phyloP scores from a whole-genome alignment of 345 rosid genomes.

The Salix viminalis region DNA sequence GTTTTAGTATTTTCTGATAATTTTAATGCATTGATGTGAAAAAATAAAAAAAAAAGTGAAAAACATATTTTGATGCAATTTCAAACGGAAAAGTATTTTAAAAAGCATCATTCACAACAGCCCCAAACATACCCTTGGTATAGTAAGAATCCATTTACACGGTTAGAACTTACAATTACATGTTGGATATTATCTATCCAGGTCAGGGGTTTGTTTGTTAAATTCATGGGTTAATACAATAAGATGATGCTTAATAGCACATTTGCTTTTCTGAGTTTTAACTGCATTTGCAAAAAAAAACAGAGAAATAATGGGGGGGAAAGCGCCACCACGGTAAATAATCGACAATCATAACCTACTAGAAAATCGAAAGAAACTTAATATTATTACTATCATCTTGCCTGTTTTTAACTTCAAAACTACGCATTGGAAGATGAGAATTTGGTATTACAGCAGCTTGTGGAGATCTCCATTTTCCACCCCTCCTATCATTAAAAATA shows the following conservation, averaged over 20 bases:
- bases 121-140: too few relatives aligned
- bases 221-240: not conserved
- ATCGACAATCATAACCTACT: too few relatives aligned
- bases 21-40: too few relatives aligned
- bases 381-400: conserved; percentile 1
- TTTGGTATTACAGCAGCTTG: conserved; percentile 60
- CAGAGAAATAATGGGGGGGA: too few relatives aligned
- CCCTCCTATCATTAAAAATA: conserved; percentile 31
- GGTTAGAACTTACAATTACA: not conserved
- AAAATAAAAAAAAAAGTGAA: too few relatives aligned
- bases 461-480: conserved; percentile 47
- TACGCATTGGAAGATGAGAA: conserved; percentile 76
- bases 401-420: conserved; percentile 71
- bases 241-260: not conserved
- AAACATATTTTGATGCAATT: too few relatives aligned
- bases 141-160: not conserved
- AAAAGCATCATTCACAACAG: too few relatives aligned
- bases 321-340: too few relatives aligned
- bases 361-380: not conserved
- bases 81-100: too few relatives aligned
- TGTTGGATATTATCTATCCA: not conserved
- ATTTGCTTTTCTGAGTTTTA: too few relatives aligned
- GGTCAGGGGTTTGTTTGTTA: not conserved
- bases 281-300: too few relatives aligned
- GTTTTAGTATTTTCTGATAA: too few relatives aligned